A percentile compares a stretch with the other conserved stretches of the same genome.
These are phyloP conservation scores for Theileria equi DNA, from an alignment of 169 alveolate genomes.

Conservation along the genomic window DNA sequence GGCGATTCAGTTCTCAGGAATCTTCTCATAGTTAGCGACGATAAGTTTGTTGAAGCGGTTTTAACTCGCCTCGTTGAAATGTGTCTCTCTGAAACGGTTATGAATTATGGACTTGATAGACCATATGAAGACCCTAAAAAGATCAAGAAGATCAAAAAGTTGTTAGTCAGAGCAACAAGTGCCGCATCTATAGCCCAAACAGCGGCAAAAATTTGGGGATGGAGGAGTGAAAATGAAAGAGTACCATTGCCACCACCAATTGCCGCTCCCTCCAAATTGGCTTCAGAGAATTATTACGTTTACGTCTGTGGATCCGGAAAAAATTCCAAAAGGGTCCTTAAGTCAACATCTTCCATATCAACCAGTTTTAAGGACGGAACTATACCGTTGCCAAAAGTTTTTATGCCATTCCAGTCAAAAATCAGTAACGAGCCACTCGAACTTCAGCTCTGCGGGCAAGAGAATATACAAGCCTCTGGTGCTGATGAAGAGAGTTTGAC, in stretches of 20 bases:
- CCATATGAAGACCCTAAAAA: background rate
- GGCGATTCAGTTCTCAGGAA: slow-evolving; percentile 11
- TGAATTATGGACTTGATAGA: background rate
- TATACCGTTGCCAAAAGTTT: slow-evolving; percentile 11
- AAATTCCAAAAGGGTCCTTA: background rate
- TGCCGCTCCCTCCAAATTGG: slow-evolving; percentile 10
- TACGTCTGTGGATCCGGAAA: background rate
- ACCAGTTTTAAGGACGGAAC: slow-evolving; percentile 2
- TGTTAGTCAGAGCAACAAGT: background rate
- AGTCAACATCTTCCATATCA: background rate
- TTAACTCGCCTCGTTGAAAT: slow-evolving; percentile 3
- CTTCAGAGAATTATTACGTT: slow-evolving; percentile 1
- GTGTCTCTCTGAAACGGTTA: background rate
- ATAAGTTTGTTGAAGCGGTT: slow-evolving; percentile 3
- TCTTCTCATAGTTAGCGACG: slow-evolving; percentile 9
- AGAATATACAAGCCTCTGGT: no score
- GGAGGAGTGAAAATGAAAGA: background rate
- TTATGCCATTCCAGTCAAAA: background rate
- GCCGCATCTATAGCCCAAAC: slow-evolving; percentile 21
- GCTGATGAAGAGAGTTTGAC: no score
- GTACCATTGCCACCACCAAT: slow-evolving; percentile 13
- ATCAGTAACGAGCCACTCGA: background rate
- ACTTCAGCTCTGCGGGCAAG: no score
- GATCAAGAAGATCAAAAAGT: background rate
- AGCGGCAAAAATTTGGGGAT: slow-evolving; percentile 3